Evolutionary conservation across 2,329 filamentous ascomycete species (phyloP), one percentile per base, ranked within the genome.

Genomic region (Hymenoscyphus repandus): DNA sequence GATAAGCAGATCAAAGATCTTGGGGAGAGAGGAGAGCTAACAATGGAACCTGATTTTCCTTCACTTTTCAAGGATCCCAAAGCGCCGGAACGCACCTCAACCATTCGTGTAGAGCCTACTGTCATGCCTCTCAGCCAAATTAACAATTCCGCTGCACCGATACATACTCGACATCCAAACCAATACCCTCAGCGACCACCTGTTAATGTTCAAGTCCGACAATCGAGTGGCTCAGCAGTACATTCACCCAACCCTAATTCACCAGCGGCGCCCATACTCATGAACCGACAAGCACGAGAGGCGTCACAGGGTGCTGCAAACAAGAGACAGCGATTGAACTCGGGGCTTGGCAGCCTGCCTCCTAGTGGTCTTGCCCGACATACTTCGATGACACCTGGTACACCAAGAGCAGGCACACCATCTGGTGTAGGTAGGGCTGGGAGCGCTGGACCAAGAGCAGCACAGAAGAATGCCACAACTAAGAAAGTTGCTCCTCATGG

Each of bases 1-100:
- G 86, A 86, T 61, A 65, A 72, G 45, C 79, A 84, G 61, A 76
- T 85, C 58, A 84, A 85, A 62, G 68, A 74, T 42, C 70, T 85
- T 22, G 78, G 79, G 66, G 80, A 84, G 56, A 74, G 80, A 61
- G 73, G 72, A 57, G 82, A 85, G 60, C 62, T 68, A 43, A 56
- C 61, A 31, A 51, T 54, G 13, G 65, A 85, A 49, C 78, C 79
- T 32, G 80, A 84, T 59, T 72, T 84, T 7, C 82, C 82, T 27
- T 85, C 82, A 2, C 69, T 83, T 5, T 67, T 85, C n/a, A 77
- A 79, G 30, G 72, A 78, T 78, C 77, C 63, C 7, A 27, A 27
- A 74, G 77, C 38, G 73, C 46, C 80, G 80, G 64, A 54, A 36
- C 72, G 75, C 54, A 61, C 61, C 33, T 68, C 65, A 10, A 18